phyloP scores from a whole-genome alignment of 208 protist species.

The Kentomonas sorsogonicus region DNA sequence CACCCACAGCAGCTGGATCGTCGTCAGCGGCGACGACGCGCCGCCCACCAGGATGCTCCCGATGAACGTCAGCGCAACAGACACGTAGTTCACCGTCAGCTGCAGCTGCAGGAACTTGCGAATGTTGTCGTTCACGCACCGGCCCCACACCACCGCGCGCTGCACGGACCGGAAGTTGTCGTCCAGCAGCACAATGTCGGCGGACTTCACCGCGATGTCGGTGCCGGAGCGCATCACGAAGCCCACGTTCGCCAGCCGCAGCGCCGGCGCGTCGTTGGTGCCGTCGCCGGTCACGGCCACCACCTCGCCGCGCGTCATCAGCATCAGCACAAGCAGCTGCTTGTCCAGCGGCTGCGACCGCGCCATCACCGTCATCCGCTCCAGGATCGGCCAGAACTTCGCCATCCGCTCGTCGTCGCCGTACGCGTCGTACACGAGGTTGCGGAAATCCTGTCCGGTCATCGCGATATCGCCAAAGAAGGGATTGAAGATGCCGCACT shows the following conservation, averaged over 20 bases:
- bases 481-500: conserved; percentile 89
- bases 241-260: conserved; percentile 95
- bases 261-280: conserved; percentile 96
- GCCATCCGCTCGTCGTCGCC: conserved; percentile 65
- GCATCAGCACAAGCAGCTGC: conserved; percentile 81
- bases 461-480: conserved; percentile 68
- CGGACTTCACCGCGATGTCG: conserved; percentile 93
- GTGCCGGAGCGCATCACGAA: conserved; percentile 97
- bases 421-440: conserved; percentile 67
- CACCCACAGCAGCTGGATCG: conserved; percentile 98
- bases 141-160: conserved; percentile 90
- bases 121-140: conserved; percentile 88
- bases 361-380: conserved; percentile 83
- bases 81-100: conserved; percentile 96
- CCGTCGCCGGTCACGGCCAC: conserved; percentile 94
- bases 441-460: conserved; percentile 88
- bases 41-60: conserved; percentile 71
- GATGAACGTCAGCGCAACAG: conserved; percentile 91
- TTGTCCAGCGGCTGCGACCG: conserved; percentile 87
- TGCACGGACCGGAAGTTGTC: conserved; percentile 98
- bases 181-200: conserved; percentile 94
- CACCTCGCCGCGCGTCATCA: conserved; percentile 72
- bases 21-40: conserved; percentile 76
- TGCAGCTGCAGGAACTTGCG: conserved; percentile 98
- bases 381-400: conserved; percentile 67